phyloP scores from a whole-genome alignment of 2,329 filamentous ascomycete genomes.

The Pseudogymnoascus verrucosus region DNA sequence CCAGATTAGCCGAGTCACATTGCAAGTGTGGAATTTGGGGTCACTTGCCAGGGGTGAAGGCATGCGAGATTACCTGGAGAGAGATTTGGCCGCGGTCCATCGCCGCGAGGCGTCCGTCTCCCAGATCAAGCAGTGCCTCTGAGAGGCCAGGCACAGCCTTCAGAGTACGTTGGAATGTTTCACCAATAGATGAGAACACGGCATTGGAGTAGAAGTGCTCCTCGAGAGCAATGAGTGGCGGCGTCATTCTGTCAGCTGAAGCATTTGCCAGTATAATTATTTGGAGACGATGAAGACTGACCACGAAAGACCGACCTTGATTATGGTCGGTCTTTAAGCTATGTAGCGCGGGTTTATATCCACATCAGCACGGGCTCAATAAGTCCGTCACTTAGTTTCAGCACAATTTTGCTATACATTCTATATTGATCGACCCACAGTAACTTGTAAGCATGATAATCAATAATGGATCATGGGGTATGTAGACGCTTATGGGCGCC shows the following conservation, averaged over 20 bases:
- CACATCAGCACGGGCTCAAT: background rate
- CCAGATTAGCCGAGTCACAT: background rate
- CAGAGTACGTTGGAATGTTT: conserved; percentile 20
- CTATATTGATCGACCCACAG: background rate
- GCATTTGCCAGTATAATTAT: background rate
- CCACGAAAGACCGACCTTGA: background rate
- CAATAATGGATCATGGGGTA: background rate
- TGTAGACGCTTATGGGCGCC: background rate
- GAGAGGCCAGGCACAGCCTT: conserved; percentile 4
- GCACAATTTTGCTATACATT: background rate
- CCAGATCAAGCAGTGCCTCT: conserved; percentile 13
- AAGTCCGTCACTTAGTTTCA: background rate
- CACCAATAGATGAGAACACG: conserved; percentile 13
- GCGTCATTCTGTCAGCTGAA: background rate
- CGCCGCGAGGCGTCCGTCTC: conserved; percentile 15
- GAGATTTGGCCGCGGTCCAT: conserved; percentile 20
- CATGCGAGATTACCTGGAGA: conserved; percentile 26
- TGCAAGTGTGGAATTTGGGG: background rate
- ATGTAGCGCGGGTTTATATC: background rate
- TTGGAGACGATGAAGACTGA: background rate
- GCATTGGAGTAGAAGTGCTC: conserved; percentile 26
- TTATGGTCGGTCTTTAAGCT: background rate
- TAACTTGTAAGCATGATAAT: background rate
- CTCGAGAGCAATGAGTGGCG: conserved; percentile 32
- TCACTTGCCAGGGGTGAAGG: background rate